Conservation (phyloP, 2,329 filamentous ascomycete genomes). For the Curvularia spicifera region DNA sequence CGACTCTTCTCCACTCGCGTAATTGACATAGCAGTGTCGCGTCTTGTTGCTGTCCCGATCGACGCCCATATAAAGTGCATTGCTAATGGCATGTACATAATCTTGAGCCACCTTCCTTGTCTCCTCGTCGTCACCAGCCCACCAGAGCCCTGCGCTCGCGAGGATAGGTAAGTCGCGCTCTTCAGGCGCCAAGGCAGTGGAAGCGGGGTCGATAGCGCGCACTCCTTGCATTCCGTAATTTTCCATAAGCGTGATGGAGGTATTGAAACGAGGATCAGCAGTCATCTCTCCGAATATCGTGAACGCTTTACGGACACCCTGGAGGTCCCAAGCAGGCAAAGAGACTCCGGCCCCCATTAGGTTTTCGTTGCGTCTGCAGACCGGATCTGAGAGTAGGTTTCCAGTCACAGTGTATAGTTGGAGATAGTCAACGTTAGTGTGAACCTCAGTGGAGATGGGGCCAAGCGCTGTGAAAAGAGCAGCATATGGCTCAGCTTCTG, state of each 20-base stretch:
- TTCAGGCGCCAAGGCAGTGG: slow-evolving; percentile 23
- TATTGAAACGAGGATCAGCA: slow-evolving; percentile 27
- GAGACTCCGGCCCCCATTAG: slow-evolving; percentile 23
- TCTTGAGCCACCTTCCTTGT: slow-evolving; percentile 18
- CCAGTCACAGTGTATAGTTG: slow-evolving; percentile 26
- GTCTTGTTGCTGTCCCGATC: slow-evolving; percentile 14
- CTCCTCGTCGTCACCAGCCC: slow-evolving; percentile 19
- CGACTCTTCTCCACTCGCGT: slow-evolving; percentile 41
- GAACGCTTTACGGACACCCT: slow-evolving; percentile 25
- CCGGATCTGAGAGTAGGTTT: slow-evolving; percentile 20
- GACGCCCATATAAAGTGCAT: slow-evolving; percentile 22
- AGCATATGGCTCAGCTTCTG: slow-evolving; percentile 23
- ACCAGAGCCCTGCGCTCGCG: slow-evolving; percentile 24
- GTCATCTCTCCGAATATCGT: slow-evolving; percentile 27
- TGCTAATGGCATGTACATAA: slow-evolving; percentile 16
- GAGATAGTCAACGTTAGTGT: slow-evolving; percentile 22
- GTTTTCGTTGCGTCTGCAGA: slow-evolving; percentile 23
- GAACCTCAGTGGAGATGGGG: slow-evolving; percentile 10
- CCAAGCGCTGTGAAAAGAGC: slow-evolving; percentile 25
- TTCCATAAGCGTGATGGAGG: slow-evolving; percentile 26
- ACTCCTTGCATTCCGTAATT: slow-evolving; percentile 34
- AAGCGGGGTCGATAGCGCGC: slow-evolving; percentile 9
- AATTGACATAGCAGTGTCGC: slow-evolving; percentile 43
- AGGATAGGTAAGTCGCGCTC: slow-evolving; percentile 46
- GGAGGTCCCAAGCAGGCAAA: slow-evolving; percentile 26